phyloP scores from a whole-genome alignment of 345 rosid species.

The Rhodamnia rubescens region DNA sequence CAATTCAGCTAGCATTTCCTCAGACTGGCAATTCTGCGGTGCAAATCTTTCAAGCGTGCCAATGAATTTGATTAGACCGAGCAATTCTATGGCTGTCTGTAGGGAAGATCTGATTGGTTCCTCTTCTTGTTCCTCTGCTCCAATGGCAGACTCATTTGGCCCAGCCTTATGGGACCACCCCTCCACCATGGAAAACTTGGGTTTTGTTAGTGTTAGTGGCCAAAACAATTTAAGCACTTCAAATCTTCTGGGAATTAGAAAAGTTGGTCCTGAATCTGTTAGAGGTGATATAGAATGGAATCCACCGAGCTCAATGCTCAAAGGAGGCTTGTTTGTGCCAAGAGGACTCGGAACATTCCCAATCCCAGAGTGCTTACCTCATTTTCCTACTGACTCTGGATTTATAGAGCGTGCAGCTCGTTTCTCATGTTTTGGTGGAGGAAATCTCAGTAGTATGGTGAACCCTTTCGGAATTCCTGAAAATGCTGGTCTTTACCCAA shows the following conservation, averaged over 20 bases:
- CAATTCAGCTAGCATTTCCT: slow-evolving; percentile 29
- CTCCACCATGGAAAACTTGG: slow-evolving; percentile 42
- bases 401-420: slow-evolving; percentile 96
- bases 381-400: slow-evolving; percentile 82
- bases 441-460: slow-evolving; percentile 60
- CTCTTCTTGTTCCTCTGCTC: slow-evolving; percentile 56
- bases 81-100: slow-evolving; percentile 30
- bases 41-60: slow-evolving; percentile 37
- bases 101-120: slow-evolving; percentile 19
- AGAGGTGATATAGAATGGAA: slow-evolving; percentile 67
- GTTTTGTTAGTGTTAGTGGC: slow-evolving; percentile 42
- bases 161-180: slow-evolving; percentile 63
- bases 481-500: slow-evolving; percentile 37
- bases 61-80: slow-evolving; percentile 37
- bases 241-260: slow-evolving; percentile 22
- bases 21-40: slow-evolving; percentile 53
- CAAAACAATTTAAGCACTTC: slow-evolving; percentile 30
- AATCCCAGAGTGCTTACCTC: slow-evolving; percentile 57
- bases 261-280: slow-evolving; percentile 31
- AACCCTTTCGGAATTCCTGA: slow-evolving; percentile 52
- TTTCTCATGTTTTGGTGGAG: slow-evolving; percentile 72
- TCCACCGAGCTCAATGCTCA: slow-evolving; percentile 45
- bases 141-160: slow-evolving; percentile 56
- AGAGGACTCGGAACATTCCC: slow-evolving; percentile 27
- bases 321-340: slow-evolving; percentile 50